Evolutionary conservation across 345 rosid genomes (phyloP), one percentile per base, ranked within the genome.

Genomic region (Passiflora organensis): DNA sequence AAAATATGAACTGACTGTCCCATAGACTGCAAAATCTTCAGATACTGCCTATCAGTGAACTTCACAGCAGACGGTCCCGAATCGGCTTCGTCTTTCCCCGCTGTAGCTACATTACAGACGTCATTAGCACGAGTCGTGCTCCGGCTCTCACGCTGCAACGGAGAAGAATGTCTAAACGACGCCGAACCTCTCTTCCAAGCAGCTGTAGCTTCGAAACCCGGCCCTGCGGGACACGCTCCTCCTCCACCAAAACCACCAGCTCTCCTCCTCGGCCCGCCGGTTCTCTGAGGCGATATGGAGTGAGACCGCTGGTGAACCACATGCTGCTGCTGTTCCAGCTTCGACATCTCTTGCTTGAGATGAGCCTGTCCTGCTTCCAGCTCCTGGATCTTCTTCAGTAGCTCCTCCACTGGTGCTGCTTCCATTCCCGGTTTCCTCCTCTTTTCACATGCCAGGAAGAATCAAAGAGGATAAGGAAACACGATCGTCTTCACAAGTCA

Each of bases 1-100:
- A 76, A 72, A 54, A 90, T 88, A 67, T 93, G 94, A 71, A 93
- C 91, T 43, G 95, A 72, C 59, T 93, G 99, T 36, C 94, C 95
- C 96, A 93, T 80, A 16, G 89, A 81, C 76, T 93, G 95, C 70
- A 93, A 79, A 18, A 93, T 93, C 63, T 84, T 89, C 75, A 86
- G 74, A 76, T 77, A 89, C 63, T 89, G 95, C 28, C 59, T 78
- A 47, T 89, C 81, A 1, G 80, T 72, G 56, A 89, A 84, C 48
- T 81, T 78, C 32, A 80, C 75, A 3, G 77, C 74, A 18, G 93
- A 67, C 13, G 96, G 83, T 38, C 88, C 84, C 1, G 59, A 49
- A 9, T 20, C 65, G 13, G 51, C 67, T 17, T 48, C 42, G 49
- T 57, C 66, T 47, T 55, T 74, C 37, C 6, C 64, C 34, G 5